Base-by-base conservation (phyloP, 108 stramenopile species). In the Schizochytrium sp. region DNA sequence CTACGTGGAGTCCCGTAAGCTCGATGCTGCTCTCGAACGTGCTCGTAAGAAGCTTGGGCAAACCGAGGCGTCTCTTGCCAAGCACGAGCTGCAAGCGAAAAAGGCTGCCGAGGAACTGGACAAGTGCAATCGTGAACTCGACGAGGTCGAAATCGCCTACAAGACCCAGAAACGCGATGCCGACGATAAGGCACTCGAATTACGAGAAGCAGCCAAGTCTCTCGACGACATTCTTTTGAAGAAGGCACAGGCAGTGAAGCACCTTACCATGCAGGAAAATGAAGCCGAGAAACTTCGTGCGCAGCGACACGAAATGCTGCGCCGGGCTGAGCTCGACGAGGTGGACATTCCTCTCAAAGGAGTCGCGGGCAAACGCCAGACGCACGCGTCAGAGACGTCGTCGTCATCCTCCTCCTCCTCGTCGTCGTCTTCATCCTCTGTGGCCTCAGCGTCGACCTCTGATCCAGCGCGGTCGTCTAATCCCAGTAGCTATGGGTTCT, bases 261-360 rank as follows among this genome's bases (percentile, higher is more conserved):
- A 91, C 43, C 93, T 96, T 41, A 90, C 92, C 60, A 89, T 91
- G 5, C 94, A 95, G 76, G 95, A 96, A 60, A 90, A 89, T 51
- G 92, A 94, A 29, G 88, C 96, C 51, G 95, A 95, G 87, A 93
- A 94, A 10, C 92, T 97, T 12, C 96, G 96, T 43, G 96, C 95
- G 34, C 95, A 95, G 89, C 94, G 96, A 6, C 96, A 97, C 89
- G 97, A 98, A 90, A 96, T 95, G 44, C 93, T 98, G 18, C 96
- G 95, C 63, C 95, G 96, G 87, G 96, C 96, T 10, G 94, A 95
- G 45, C 94, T 97, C 8, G 97, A 97, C 72, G 95, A 97, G 92
- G 96, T 97, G 4, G 93, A 94, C 23, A 60, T 98, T 18, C 97
- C 97, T 14, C 69, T 94, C 55, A 60, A 91, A 44, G 58, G 57